Evolutionary conservation across 148 eudicot genomes (phyloP).

Genomic region (Camellia sinensis): DNA sequence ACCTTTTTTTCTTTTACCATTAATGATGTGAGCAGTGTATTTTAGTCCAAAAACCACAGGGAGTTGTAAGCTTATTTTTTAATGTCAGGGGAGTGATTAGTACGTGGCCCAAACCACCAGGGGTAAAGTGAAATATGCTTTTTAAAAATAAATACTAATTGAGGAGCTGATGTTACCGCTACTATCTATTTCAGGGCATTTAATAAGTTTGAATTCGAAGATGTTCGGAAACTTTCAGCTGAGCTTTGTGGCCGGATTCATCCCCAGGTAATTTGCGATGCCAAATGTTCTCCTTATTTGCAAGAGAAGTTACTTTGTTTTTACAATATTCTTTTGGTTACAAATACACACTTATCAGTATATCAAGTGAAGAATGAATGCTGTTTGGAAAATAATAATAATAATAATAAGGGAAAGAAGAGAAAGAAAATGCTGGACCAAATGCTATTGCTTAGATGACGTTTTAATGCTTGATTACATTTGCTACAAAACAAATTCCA

Average conservation of each 20-base stretch:
- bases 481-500: neutral
- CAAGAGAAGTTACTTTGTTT: neutral
- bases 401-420: no score
- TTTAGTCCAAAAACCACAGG: no score
- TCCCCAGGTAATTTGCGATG: conserved; percentile 47
- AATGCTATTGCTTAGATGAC: neutral
- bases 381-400: no score
- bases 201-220: conserved; percentile 59
- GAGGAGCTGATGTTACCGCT: conserved; percentile 10
- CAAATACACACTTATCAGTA: neutral
- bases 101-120: no score
- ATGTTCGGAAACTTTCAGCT: conserved; percentile 82
- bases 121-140: no score
- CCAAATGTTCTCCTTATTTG: neutral
- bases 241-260: conserved; percentile 86
- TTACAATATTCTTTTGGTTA: neutral
- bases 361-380: neutral
- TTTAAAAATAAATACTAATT: no score
- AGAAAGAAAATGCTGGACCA: no score
- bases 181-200: conserved; percentile 46
- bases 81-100: no score
- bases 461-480: neutral
- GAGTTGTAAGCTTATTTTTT: no score
- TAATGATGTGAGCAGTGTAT: no score
- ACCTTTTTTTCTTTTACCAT: no score